phyloP scores from a whole-genome alignment of 805 yeast genomes.

The Ogataea corticis region DNA sequence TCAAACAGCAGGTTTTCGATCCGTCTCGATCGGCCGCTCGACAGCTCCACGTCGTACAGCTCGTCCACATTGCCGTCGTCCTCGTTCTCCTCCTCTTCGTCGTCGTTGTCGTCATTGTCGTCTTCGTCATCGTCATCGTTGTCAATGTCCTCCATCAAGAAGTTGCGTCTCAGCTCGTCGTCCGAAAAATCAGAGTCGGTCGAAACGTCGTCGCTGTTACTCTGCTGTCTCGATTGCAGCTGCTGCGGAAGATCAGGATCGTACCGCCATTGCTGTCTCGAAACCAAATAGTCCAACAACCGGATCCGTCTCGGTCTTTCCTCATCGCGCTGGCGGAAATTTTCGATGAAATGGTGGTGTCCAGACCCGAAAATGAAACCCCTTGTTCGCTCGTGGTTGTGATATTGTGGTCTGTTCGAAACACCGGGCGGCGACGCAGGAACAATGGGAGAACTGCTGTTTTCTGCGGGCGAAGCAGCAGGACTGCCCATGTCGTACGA shows the following conservation, averaged over 20 bases:
- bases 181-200: constrained; percentile 22
- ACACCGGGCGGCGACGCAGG: constrained; percentile 1
- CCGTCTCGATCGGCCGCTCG: constrained; percentile 34
- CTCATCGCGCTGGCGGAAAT: constrained; percentile 17
- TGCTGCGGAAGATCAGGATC: constrained; percentile 19
- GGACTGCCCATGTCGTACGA: constrained; percentile 5
- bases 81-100: constrained; percentile 24
- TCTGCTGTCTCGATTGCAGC: constrained; percentile 11
- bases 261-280: constrained; percentile 23
- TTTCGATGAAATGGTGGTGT: constrained; percentile 18
- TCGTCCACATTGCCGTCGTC: constrained; percentile 24
- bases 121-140: constrained; percentile 13
- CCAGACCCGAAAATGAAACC: constrained; percentile 22
- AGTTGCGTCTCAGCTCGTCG: constrained; percentile 17
- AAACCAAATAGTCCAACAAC: constrained; percentile 22
- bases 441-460: not conserved
- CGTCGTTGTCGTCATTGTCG: constrained; percentile 17
- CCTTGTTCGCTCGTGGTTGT: constrained; percentile 17
- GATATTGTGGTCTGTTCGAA: constrained; percentile 13
- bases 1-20: constrained; percentile 31
- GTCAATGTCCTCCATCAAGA: constrained; percentile 15
- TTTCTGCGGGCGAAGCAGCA: constrained; percentile 7
- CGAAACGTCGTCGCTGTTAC: constrained; percentile 13
- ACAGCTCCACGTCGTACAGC: constrained; percentile 26
- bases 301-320: constrained; percentile 23